A percentile compares a stretch with the other conserved stretches of the same genome.
phyloP scores from a whole-genome alignment of 805 yeast genomes.

The Teunomyces cretensis region DNA sequence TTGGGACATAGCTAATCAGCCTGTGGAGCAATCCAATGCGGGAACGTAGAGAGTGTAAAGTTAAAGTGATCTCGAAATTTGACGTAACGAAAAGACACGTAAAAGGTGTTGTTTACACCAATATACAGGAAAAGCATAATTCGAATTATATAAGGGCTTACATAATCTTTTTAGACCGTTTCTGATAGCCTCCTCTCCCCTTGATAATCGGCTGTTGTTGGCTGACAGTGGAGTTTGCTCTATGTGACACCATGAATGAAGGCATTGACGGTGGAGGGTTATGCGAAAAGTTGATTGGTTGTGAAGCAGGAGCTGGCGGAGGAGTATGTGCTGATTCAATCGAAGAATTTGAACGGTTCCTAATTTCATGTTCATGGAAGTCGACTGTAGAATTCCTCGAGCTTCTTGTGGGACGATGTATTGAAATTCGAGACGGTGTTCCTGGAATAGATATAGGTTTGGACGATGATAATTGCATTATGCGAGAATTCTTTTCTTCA shows the following conservation, averaged over 20 bases:
- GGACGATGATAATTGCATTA: conserved; percentile 35
- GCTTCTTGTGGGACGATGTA: background rate
- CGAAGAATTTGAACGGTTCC: conserved; percentile 11
- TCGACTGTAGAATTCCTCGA: conserved; percentile 1
- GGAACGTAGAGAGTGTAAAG: background rate
- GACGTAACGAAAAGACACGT: background rate
- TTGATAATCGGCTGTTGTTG: conserved; percentile 28
- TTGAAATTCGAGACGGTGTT: conserved; percentile 4
- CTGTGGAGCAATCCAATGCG: background rate
- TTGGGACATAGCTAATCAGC: conserved; percentile 21
- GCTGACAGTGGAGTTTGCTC: background rate
- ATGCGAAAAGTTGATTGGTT: background rate
- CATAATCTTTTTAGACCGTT: conserved; percentile 40
- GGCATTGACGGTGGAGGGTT: background rate
- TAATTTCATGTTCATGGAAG: background rate
- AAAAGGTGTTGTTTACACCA: no score
- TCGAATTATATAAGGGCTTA: conserved; percentile 9
- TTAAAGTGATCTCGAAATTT: background rate
- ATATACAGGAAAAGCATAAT: background rate
- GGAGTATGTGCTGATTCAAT: conserved; percentile 7
- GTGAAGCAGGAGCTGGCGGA: conserved; percentile 3
- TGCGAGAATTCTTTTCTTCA: conserved; percentile 36
- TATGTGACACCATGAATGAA: background rate
- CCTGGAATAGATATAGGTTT: conserved; percentile 38
- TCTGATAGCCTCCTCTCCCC: conserved; percentile 48